phyloP scores from a whole-genome alignment of 148 eudicot genomes.

The Vaccinium macrocarpon region DNA sequence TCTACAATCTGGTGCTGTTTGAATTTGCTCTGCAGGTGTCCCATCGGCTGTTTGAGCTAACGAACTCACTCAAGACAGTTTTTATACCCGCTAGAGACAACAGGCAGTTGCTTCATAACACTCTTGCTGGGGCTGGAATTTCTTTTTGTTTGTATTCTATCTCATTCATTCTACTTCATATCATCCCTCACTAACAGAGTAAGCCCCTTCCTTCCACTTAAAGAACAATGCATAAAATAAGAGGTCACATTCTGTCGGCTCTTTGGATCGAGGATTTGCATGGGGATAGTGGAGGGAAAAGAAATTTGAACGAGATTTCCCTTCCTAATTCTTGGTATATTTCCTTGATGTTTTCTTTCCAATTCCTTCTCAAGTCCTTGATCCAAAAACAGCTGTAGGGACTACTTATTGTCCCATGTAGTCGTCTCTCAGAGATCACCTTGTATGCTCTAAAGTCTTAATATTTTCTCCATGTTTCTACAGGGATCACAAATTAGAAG shows the following conservation, averaged over 20 bases:
- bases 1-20: neutral
- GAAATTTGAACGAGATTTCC: neutral
- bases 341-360: neutral
- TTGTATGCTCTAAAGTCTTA: neutral
- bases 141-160: conserved; percentile 61
- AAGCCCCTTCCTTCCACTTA: conserved; percentile 29
- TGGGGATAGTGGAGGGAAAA: neutral
- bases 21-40: conserved; percentile 60
- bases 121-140: conserved; percentile 73
- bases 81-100: conserved; percentile 89
- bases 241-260: too few relatives aligned
- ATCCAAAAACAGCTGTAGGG: neutral
- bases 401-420: neutral
- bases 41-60: conserved; percentile 80
- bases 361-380: neutral
- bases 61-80: conserved; percentile 68
- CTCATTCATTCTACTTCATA: conserved; percentile 69
- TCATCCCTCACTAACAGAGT: conserved; percentile 59
- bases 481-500: conserved; percentile 27
- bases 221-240: too few relatives aligned
- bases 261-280: too few relatives aligned
- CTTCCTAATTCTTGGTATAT: neutral
- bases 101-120: conserved; percentile 64
- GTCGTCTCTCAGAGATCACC: neutral
- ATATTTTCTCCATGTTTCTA: conserved; percentile 8